Evolutionary conservation across 192 early-diverging fungal species (phyloP), one percentile per base, ranked within the genome.

Genomic region (Spinellus fusiger): DNA sequence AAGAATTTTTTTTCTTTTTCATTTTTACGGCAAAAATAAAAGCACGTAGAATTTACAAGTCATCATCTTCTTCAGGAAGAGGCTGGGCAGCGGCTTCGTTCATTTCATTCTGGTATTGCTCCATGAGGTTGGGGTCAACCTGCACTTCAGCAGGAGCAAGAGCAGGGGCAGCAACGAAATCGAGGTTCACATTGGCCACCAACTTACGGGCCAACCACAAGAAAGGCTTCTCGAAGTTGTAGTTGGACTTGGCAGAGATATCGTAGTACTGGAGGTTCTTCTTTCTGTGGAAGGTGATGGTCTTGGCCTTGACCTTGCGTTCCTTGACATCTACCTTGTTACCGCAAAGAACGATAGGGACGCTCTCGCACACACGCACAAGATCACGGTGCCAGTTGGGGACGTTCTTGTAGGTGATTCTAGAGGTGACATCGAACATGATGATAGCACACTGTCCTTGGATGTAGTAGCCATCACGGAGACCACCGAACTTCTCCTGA

Each of bases 311-410:
- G 66, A 99, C 97, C 82, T 98, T 99, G 74, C 97, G 92, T 79
- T 99, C 97, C 89, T 99, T 99, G 80, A 99, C 93, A 78, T 99
- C 97, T 57, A 99, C 95, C 84, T 99, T 99, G 89, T 99, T 99
- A 74, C 97, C 97, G 85, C 92, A 95, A 54, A 99, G 91, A 65
- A 99, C 97, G 75, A 99, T 99, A 26, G 97, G 97, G 74, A 99
- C 93, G 86, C 95, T 98, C 78, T 99, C 97, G 82, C 97, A 99
- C 52, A 99, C 97, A 64, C 97, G 92, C 65, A 94, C 92, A 34
- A 99, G 82, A 79, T 99, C 97, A 77, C 97, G 88, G 78, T 99
- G 97, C 97, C 97, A 99, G 89, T 98, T 99, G 74, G 97, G 97
- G 18, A 99, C 97, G 84, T 95, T 99, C 88, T 98, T 99, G 84